Base-by-base conservation (phyloP, 768 basidiomycete species). In the Scleroderma citrinum region DNA sequence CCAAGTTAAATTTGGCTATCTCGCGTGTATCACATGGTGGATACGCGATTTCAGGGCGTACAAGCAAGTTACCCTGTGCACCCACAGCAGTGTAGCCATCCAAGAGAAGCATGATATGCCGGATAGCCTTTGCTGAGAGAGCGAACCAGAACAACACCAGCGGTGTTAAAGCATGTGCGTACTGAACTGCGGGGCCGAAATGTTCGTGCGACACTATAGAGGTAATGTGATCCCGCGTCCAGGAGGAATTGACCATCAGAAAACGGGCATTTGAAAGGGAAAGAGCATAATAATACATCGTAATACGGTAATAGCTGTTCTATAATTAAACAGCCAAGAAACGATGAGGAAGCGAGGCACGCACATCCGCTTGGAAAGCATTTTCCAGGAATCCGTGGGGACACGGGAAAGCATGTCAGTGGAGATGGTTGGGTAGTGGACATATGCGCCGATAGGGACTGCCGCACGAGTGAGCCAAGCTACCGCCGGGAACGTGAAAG, bases 371-470 rank as follows among this genome's bases (percentile, higher is more conserved):
- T 64, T 64, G 34, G 52, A 47, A 17, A 50, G 49, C 44, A 56
- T 41, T 44, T 47, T 65, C 59, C 63, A 63, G 2, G 60, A 59
- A 44, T 64, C 63, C 7, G 58, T 56, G 13, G 51, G 59, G 24
- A 96, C 91, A 31, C 95, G 83, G 44, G 76, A 74, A 30, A 98
- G 76, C 96, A 98, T 98, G 56, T 92, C 84, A 7, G 86, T 87
- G 61, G 90, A 92, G 62, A 99, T 95, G 7, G 90, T 96, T 1
- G 96, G 96, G 61, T 96, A 99, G 66, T 99, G 96, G 10, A 92
- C 81, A 58, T 98, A 99, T 24, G 92, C 87, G 8, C 87, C 92
- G 20, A 95, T 76, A 2, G 88, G 83, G 35, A 91, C 75, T 14
- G 72, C 62, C 14, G 80, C 76, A 40, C 56, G 56, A 17, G 65